phyloP scores from a whole-genome alignment of 306 rosid genomes.

The Pterocarpus macrocarpus region DNA sequence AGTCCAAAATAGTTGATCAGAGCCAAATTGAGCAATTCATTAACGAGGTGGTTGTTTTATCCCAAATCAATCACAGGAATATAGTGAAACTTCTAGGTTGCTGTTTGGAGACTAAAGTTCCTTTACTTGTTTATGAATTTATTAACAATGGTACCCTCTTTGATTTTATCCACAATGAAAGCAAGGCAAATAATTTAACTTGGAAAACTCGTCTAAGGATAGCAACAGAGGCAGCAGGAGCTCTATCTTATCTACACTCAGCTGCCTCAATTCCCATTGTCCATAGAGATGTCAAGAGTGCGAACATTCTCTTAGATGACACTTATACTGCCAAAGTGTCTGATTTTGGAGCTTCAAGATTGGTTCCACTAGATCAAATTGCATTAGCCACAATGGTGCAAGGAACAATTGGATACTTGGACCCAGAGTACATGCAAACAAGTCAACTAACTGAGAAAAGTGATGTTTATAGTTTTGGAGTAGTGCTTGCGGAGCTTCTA shows the following conservation, averaged over 20 bases:
- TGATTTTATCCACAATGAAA: not conserved
- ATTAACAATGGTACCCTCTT: constrained; percentile 2
- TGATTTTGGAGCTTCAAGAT: constrained; percentile 47
- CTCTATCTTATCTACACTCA: not conserved
- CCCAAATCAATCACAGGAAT: not conserved
- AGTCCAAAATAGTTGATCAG: not conserved
- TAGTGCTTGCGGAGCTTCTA: constrained; percentile 49
- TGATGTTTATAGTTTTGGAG: constrained; percentile 59
- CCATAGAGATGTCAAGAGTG: constrained; percentile 37
- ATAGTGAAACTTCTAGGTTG: not conserved
- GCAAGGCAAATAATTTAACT: not conserved
- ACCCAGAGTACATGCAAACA: constrained; percentile 50
- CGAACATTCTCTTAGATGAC: constrained; percentile 56
- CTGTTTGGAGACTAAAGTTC: not conserved
- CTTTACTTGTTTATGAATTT: not conserved
- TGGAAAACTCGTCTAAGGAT: not conserved
- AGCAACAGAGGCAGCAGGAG: not conserved
- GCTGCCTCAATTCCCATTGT: not conserved
- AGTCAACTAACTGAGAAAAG: constrained; percentile 50
- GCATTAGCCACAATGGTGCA: constrained; percentile 26
- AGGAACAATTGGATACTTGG: constrained; percentile 46
- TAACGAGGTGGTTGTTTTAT: not conserved
- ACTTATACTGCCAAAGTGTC: constrained; percentile 51
- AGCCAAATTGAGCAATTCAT: not conserved
- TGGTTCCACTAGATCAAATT: constrained; percentile 51